phyloP scores from a whole-genome alignment of 2,329 filamentous ascomycete genomes.

The Trichoderma polysporum region DNA sequence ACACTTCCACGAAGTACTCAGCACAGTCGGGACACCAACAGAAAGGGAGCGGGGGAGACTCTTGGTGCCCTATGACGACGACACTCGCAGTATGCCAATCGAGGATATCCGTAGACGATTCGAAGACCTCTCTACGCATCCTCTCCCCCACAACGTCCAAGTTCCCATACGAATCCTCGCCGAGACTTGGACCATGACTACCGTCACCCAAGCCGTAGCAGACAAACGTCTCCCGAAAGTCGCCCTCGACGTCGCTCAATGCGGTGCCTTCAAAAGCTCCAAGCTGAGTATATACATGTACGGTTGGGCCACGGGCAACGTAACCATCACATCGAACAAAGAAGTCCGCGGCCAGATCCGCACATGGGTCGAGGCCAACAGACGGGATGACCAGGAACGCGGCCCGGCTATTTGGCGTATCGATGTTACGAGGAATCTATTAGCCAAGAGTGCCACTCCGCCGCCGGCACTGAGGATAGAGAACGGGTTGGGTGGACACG shows the following conservation, averaged over 20 bases:
- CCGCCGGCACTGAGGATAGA: neutral
- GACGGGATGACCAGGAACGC: constrained; percentile 30
- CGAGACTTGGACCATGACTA: constrained; percentile 30
- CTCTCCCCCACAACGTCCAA: constrained; percentile 34
- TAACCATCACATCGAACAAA: constrained; percentile 43
- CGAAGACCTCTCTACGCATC: constrained; percentile 34
- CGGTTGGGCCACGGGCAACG: constrained; percentile 37
- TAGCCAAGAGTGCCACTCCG: constrained; percentile 36
- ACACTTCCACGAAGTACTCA: constrained; percentile 40
- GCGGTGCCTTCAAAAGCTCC: constrained; percentile 36
- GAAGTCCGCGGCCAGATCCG: constrained; percentile 39
- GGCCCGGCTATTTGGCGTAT: constrained; percentile 37
- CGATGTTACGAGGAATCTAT: constrained; percentile 38
- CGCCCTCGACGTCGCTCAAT: constrained; percentile 35
- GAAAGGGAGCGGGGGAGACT: constrained; percentile 39
- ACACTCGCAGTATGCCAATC: constrained; percentile 16
- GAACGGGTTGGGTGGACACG: neutral
- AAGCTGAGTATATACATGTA: constrained; percentile 43
- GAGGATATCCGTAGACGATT: constrained; percentile 31
- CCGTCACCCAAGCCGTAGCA: constrained; percentile 29
- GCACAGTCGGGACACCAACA: constrained; percentile 38
- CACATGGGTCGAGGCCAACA: constrained; percentile 36
- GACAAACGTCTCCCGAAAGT: constrained; percentile 34
- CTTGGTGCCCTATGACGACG: constrained; percentile 32
- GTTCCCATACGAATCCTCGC: constrained; percentile 36